Evolutionary conservation across 169 alveolate genomes (phyloP), one percentile per base, ranked within the genome.

Genomic region (Eimeria praecox): DNA sequence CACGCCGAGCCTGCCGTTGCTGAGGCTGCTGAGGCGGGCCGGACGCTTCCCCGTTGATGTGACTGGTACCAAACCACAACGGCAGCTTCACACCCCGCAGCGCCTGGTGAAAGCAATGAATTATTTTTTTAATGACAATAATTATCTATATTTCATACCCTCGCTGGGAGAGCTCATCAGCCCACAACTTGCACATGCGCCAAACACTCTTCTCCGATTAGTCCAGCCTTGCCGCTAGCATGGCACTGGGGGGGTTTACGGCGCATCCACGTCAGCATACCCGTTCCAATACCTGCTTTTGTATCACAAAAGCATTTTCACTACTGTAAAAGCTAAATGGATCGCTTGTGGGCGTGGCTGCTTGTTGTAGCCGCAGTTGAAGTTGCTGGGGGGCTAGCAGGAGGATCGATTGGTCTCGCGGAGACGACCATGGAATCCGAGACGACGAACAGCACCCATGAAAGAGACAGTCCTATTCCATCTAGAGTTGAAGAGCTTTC

Each of bases 341-440:
- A 78, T 3, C 66, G 24, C 64, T 66, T 78, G 59, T n/a, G 35
- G 64, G 40, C 66, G 38, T 78, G 88, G 88, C 88, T 49, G 88
- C 88, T 78, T 12, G 46, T 78, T 4, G 88, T 49, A 66, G 88
- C 88, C 22, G 88, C 88, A 46, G 44, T 30, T 44, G 88, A 46
- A 78, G 18, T 49, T 33, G 42, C 44, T 44, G 66, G 66, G 69
- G 88, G 64, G 88, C 64, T 42, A 44, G 88, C 66, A 46, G 66
- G 66, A n/a, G 88, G 66, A n/a, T 78, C 88, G 88, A 78, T 78
- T 78, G 88, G 88, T 44, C 88, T 78, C 9, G 64, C 88, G 35
- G 88, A 1, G 66, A 40, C 64, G 3, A n/a, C 88, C 69, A 44
- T 38, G 56, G 69, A 44, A 44, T n/a, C 88, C 10, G 88, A 78